phyloP scores from a whole-genome alignment of 306 rosid genomes.

The Quercus variabilis region DNA sequence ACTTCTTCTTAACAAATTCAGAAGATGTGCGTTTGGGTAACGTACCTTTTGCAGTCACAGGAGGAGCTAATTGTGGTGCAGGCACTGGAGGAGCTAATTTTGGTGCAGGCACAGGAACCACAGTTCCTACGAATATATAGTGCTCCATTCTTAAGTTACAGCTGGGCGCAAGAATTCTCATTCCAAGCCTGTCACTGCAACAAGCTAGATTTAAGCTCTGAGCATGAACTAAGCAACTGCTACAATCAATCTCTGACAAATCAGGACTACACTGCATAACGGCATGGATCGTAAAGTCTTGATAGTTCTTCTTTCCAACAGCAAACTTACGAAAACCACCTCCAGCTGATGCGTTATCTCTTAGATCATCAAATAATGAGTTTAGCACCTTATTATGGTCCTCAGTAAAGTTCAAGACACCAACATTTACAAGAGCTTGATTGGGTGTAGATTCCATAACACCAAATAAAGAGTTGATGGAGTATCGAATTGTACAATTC shows the following conservation, averaged over 20 bases:
- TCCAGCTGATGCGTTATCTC: not conserved
- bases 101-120: not conserved
- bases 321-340: slow-evolving; percentile 7
- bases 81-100: not conserved
- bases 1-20: too few relatives aligned
- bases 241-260: slow-evolving; percentile 11
- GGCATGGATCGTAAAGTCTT: slow-evolving; percentile 1
- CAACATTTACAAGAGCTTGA: not conserved
- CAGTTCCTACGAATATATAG: too few relatives aligned
- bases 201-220: not conserved
- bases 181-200: slow-evolving; percentile 10
- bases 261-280: slow-evolving; percentile 35
- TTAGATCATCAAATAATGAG: not conserved
- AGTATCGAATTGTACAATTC: slow-evolving; percentile 39
- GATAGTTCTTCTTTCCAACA: not conserved
- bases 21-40: too few relatives aligned
- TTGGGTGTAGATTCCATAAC: not conserved
- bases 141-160: slow-evolving; percentile 2
- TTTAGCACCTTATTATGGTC: not conserved
- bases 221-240: not conserved
- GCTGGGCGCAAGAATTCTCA: slow-evolving; percentile 31
- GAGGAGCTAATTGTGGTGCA: not conserved
- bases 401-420: not conserved
- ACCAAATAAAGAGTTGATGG: not conserved
- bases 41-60: slow-evolving; percentile 11